These are phyloP conservation scores for Colletotrichum filicis DNA, from an alignment of 2,329 filamentous ascomycete species.

Conservation along the genomic window DNA sequence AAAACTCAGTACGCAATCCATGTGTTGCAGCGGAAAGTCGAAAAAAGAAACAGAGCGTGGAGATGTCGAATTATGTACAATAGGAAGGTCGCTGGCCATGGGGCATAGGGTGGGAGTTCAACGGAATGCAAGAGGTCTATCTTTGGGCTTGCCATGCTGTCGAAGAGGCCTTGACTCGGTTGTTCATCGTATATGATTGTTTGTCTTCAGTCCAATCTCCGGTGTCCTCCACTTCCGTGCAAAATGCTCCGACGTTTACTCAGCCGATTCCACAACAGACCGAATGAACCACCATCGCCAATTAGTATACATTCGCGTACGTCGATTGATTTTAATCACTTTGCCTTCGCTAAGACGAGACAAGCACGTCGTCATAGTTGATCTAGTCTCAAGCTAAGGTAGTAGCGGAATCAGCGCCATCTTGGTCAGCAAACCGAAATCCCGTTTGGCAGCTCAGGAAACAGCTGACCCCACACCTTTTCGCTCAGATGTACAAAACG, in stretches of 20 bases:
- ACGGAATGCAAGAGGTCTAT: not conserved
- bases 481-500: not conserved
- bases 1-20: not conserved
- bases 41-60: slow-evolving; percentile 8
- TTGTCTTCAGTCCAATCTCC: not conserved
- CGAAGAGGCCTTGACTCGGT: not conserved
- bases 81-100: slow-evolving; percentile 13
- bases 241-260: not conserved
- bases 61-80: slow-evolving; percentile 19
- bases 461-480: not conserved
- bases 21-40: slow-evolving; percentile 9
- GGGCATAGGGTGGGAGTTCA: slow-evolving; percentile 26
- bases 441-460: not conserved
- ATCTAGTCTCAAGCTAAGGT: not conserved
- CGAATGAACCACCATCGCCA: not conserved
- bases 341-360: not conserved
- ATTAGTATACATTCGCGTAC: not conserved
- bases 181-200: not conserved
- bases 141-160: not conserved
- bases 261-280: not conserved
- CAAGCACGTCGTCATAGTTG: not conserved
- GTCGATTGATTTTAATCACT: not conserved
- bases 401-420: not conserved
- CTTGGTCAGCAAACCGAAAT: not conserved
- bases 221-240: not conserved